Conservation (phyloP, 495 filamentous ascomycete species). For the Lophium mytilinum region DNA sequence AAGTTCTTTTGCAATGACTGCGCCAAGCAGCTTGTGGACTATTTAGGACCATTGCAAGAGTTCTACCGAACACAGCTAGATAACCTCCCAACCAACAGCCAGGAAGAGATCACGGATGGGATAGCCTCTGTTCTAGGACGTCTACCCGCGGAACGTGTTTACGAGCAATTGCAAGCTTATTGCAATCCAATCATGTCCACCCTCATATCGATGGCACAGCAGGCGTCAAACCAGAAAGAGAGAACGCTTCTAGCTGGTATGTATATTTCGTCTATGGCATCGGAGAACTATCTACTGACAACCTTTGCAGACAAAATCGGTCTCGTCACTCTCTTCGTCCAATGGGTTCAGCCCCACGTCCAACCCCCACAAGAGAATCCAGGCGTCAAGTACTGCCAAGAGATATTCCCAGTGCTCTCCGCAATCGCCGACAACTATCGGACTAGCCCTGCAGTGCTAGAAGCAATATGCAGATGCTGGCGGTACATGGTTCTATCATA, state of each 20-base stretch:
- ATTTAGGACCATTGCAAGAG: conserved; percentile 72
- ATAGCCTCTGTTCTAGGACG: conserved; percentile 84
- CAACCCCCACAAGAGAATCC: conserved; percentile 68
- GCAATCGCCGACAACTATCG: conserved; percentile 80
- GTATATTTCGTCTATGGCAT: conserved; percentile 15
- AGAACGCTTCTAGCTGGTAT: conserved; percentile 77
- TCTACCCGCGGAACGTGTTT: conserved; percentile 71
- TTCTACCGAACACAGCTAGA: conserved; percentile 88
- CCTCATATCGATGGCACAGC: conserved; percentile 78
- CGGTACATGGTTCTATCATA: conserved; percentile 94
- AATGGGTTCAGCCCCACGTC: conserved; percentile 71
- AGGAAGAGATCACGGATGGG: conserved; percentile 93
- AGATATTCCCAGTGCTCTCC: conserved; percentile 79
- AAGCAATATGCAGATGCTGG: conserved; percentile 91
- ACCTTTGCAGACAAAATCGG: conserved; percentile 65
- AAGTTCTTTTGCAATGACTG: conserved; percentile 97
- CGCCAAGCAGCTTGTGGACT: conserved; percentile 68
- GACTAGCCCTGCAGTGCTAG: conserved; percentile 75
- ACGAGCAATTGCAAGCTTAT: conserved; percentile 79
- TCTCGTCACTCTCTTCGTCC: conserved; percentile 80
- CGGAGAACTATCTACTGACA: background rate
- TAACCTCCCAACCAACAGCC: conserved; percentile 71
- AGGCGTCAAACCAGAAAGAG: conserved; percentile 67
- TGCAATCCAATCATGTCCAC: conserved; percentile 85
- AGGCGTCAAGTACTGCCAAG: conserved; percentile 90